Evolutionary conservation across 2,329 filamentous ascomycete genomes (phyloP).

Genomic region (Xylariaceae sp.): DNA sequence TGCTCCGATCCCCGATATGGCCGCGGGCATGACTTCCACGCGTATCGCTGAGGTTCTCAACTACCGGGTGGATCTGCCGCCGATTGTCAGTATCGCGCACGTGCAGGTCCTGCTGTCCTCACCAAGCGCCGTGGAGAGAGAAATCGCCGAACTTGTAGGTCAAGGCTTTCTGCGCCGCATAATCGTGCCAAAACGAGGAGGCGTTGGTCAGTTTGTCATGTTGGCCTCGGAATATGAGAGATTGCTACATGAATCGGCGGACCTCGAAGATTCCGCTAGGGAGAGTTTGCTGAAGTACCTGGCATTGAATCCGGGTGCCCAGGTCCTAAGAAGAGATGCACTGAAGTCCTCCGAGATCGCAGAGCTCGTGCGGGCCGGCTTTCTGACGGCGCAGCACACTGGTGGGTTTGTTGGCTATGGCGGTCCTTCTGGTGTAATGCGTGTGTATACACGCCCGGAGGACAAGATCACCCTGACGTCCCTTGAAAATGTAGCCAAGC

Average conservation of each 20-base stretch:
- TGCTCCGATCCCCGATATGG: slow-evolving; percentile 51
- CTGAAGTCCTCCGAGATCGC: slow-evolving; percentile 30
- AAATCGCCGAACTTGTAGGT: slow-evolving; percentile 56
- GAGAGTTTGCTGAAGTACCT: slow-evolving; percentile 50
- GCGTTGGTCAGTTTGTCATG: slow-evolving; percentile 60
- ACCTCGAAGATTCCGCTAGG: slow-evolving; percentile 40
- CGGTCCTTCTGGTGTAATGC: slow-evolving; percentile 32
- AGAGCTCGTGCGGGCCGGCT: slow-evolving; percentile 59
- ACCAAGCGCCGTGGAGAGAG: slow-evolving; percentile 61
- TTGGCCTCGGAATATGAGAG: slow-evolving; percentile 51
- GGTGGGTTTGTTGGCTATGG: slow-evolving; percentile 31
- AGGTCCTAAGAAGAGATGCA: slow-evolving; percentile 35
- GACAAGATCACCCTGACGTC: slow-evolving; percentile 53
- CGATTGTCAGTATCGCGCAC: slow-evolving; percentile 61
- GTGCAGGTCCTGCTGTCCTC: slow-evolving; percentile 58
- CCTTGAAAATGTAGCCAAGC: slow-evolving; percentile 57
- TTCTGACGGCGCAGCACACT: slow-evolving; percentile 52
- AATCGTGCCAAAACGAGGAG: slow-evolving; percentile 55
- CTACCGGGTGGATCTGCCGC: slow-evolving; percentile 54
- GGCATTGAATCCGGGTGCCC: slow-evolving; percentile 43
- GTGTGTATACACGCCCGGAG: slow-evolving; percentile 45
- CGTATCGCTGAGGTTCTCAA: slow-evolving; percentile 60
- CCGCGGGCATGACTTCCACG: slow-evolving; percentile 57
- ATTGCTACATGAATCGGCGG: slow-evolving; percentile 37
- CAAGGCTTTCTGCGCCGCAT: slow-evolving; percentile 57